Conservation (phyloP, 2,329 filamentous ascomycete genomes). For the Penicillium griseofulvum region DNA sequence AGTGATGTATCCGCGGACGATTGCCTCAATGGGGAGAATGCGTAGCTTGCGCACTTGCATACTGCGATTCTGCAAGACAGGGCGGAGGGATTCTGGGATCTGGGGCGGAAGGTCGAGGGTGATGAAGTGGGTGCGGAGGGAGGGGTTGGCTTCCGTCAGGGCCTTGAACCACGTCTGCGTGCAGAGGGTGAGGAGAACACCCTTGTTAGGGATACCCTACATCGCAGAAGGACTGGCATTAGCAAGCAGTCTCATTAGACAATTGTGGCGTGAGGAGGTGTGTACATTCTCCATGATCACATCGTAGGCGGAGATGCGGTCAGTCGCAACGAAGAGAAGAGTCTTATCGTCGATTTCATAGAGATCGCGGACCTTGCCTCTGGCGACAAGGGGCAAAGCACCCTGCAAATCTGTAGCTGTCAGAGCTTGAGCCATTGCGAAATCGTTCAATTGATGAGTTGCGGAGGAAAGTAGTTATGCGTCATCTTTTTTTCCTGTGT, state of each 20-base stretch:
- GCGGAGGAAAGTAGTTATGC: conserved; percentile 10
- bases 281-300: conserved; percentile 76
- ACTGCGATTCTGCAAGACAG: conserved; percentile 60
- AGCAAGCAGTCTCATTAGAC: conserved; percentile 14
- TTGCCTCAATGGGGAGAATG: conserved; percentile 76
- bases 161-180: conserved; percentile 67
- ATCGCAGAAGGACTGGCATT: conserved; percentile 8
- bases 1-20: conserved; percentile 87
- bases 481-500: conserved; percentile 24
- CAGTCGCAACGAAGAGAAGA: conserved; percentile 79
- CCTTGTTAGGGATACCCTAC: conserved; percentile 67
- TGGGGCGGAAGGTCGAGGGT: conserved; percentile 55
- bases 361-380: conserved; percentile 77
- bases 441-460: conserved; percentile 9
- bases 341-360: conserved; percentile 68
- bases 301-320: conserved; percentile 94
- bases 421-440: conserved; percentile 39
- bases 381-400: conserved; percentile 52
- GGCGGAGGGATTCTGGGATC: conserved; percentile 49
- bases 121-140: conserved; percentile 63
- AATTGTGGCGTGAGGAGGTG: conserved; percentile 40
- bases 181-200: conserved; percentile 64
- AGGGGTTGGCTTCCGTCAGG: conserved; percentile 56
- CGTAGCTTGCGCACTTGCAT: conserved; percentile 75
- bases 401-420: conserved; percentile 45